Evolutionary conservation across 1,284 basidiomycete genomes (phyloP), one percentile per base, ranked within the genome.

Genomic region (Ganoderma meredithae): DNA sequence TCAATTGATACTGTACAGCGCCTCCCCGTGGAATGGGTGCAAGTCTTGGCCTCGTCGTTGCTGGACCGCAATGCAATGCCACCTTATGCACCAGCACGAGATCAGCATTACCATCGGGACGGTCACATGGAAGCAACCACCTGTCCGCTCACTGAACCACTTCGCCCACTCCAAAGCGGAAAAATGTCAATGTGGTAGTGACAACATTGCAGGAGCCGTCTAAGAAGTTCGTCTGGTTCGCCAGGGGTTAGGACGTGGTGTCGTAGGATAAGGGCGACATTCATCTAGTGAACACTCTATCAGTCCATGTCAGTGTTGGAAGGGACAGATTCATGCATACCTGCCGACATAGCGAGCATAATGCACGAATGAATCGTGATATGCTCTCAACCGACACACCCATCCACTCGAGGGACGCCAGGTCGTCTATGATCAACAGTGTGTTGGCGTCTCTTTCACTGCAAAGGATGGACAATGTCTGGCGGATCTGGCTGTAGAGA

Each of bases 131-230:
- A 41, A n/a, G 64, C 17, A 73, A 83, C 33, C 65, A 91, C 92
- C 83, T 93, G 90, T 22, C 92, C 92, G 68, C 88, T 92, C 40
- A 94, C 89, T 41, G 87, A 83, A 12, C 91, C 91, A 72, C 92
- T 94, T 55, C 87, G 82, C 15, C 92, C 92, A 71, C 89, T 93
- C 0, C 87, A 82, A 5, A 94, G 80, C 0, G 91, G 87, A 43
- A 85, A 82, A 0, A 93, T 88, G 71, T 94, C 92, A 9, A 92
- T 70, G 73, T 93, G 90, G 69, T 89, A 89, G 1, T 86, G 81
- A 71, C 85, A 89, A 8, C 89, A 76, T 65, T 90, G 86, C 27
- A 88, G 78, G 17, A 93, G 79, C 44, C 82, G 78, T 40, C 84
- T 83, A 62, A 90, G 83, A 6, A 92, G 76, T 41, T 87, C 83